These are phyloP conservation scores for Suillus weaverae DNA, from an alignment of 768 basidiomycete species.

Conservation along the genomic window DNA sequence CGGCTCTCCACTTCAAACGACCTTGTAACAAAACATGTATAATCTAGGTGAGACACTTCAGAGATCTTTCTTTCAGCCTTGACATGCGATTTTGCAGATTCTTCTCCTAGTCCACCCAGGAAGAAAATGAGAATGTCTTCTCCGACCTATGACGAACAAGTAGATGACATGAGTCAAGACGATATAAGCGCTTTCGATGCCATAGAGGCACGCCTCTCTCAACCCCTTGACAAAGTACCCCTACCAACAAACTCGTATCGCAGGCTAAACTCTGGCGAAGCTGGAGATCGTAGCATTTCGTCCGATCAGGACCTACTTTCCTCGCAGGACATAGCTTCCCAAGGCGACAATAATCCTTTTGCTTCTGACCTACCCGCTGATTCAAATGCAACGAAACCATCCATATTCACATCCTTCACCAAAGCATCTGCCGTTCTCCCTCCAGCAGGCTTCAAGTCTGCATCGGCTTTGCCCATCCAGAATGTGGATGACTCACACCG, in stretches of 20 bases:
- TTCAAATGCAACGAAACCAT: neutral
- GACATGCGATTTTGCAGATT: constrained; percentile 1
- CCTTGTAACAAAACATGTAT: neutral
- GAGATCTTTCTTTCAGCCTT: neutral
- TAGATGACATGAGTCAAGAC: constrained; percentile 52
- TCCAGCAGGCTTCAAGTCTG: neutral
- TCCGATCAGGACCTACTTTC: neutral
- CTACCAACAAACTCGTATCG: neutral
- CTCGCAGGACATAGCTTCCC: constrained; percentile 2
- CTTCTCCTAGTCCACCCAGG: constrained; percentile 34
- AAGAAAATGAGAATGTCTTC: constrained; percentile 68
- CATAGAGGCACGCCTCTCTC: constrained; percentile 48
- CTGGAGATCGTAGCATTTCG: neutral
- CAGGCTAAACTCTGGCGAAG: neutral
- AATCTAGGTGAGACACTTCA: neutral
- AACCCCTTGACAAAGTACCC: constrained; percentile 17
- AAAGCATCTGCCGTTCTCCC: constrained; percentile 16
- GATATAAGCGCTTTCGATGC: constrained; percentile 56
- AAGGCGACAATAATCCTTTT: constrained; percentile 26
- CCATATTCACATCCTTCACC: constrained; percentile 22
- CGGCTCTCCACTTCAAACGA: neutral
- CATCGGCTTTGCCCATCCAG: neutral
- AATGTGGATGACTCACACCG: constrained; percentile 10
- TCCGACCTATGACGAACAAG: constrained; percentile 59
- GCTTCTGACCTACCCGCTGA: neutral